Evolutionary conservation across 2,329 filamentous ascomycete genomes (phyloP).

Genomic region (Fusarium kyushuense): DNA sequence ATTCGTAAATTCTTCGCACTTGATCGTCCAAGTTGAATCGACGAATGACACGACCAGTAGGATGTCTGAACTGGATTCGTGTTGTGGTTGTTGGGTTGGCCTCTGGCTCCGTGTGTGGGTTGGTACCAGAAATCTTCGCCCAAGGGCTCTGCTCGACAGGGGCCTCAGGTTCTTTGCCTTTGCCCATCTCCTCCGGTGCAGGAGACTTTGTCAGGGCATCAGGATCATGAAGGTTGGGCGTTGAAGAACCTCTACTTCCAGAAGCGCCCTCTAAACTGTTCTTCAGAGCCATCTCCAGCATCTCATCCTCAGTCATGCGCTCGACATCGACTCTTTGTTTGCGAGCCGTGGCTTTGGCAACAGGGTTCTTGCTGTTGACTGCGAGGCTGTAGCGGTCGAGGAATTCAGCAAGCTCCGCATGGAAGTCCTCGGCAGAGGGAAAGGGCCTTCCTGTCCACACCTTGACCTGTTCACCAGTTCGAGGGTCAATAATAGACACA

Average conservation of each 20-base stretch:
- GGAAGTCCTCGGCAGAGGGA: slow-evolving; percentile 80
- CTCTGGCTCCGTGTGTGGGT: slow-evolving; percentile 82
- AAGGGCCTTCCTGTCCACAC: slow-evolving; percentile 90
- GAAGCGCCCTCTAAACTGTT: slow-evolving; percentile 78
- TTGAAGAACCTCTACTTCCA: slow-evolving; percentile 53
- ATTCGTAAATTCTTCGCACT: slow-evolving; percentile 90
- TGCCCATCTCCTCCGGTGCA: slow-evolving; percentile 64
- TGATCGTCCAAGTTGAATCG: slow-evolving; percentile 82
- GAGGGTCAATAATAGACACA: slow-evolving; percentile 93
- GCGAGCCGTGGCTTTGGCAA: slow-evolving; percentile 75
- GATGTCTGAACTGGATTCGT: slow-evolving; percentile 91
- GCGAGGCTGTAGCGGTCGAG: slow-evolving; percentile 96
- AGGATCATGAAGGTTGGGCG: slow-evolving; percentile 77
- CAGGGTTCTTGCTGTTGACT: slow-evolving; percentile 90
- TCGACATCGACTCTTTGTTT: slow-evolving; percentile 80
- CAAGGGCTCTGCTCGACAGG: slow-evolving; percentile 64
- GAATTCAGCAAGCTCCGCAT: slow-evolving; percentile 93
- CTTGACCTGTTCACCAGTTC: slow-evolving; percentile 97
- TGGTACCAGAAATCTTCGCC: slow-evolving; percentile 75
- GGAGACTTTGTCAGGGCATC: slow-evolving; percentile 84
- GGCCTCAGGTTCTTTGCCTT: slow-evolving; percentile 63
- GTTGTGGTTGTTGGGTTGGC: slow-evolving; percentile 79
- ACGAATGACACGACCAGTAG: slow-evolving; percentile 85
- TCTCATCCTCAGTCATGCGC: slow-evolving; percentile 95
- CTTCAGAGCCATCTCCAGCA: slow-evolving; percentile 92